Evolutionary conservation across 164 flowering plant genomes (phyloP).

Genomic region (Vitis vinifera): DNA sequence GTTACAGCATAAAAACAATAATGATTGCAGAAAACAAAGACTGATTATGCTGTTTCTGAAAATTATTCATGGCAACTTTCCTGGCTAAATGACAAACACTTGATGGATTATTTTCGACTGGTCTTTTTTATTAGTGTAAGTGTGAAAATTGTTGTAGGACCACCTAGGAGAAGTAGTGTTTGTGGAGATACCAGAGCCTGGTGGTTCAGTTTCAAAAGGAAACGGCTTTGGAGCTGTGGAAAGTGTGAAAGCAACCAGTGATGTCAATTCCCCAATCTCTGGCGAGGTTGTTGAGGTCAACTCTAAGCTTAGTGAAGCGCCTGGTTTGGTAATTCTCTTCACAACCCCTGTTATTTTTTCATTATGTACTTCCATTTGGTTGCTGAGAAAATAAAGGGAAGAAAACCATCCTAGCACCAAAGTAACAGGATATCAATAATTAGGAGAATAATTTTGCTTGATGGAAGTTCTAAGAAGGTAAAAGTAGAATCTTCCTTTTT

Average conservation of each 20-base stretch:
- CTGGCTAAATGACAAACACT: not conserved
- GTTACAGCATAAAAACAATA: too few species aligned
- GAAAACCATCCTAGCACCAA: too few species aligned
- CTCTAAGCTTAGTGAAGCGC: constrained; percentile 62
- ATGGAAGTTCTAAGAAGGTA: too few species aligned
- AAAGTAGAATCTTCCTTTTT: too few species aligned
- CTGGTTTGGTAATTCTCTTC: constrained; percentile 65
- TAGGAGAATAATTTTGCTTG: too few species aligned
- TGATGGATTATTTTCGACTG: not conserved
- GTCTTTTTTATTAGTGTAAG: not conserved
- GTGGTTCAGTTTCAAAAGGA: constrained; percentile 52
- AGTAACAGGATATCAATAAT: too few species aligned
- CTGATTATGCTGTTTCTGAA: too few species aligned
- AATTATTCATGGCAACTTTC: too few species aligned
- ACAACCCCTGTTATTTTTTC: not conserved
- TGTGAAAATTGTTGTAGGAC: constrained; percentile 36
- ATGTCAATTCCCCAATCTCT: constrained; percentile 89
- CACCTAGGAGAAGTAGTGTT: constrained; percentile 97
- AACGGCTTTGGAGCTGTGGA: constrained; percentile 86
- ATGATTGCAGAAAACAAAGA: too few species aligned
- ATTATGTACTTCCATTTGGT: too few species aligned
- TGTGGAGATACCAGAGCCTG: constrained; percentile 87
- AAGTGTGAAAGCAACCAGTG: constrained; percentile 99
- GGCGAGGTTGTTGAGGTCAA: constrained; percentile 90
- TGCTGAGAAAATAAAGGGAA: too few species aligned